Evolutionary conservation across 352 stramenopile species (phyloP), one percentile per base, ranked within the genome.

Genomic region (Stramenopiles sp.): DNA sequence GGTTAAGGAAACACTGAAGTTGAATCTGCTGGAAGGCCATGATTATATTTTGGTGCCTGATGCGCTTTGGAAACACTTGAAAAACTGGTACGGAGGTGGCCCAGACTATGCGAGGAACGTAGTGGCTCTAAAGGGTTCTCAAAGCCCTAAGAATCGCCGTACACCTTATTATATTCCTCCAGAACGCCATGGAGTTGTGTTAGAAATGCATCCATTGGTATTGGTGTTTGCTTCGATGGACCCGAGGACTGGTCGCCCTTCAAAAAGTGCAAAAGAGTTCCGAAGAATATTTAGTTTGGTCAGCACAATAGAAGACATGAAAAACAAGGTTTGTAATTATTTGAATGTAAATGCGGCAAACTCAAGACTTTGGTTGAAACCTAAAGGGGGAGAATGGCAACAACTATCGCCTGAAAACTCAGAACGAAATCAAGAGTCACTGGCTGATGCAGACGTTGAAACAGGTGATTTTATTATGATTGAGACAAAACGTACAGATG

Each of bases 401-500:
- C 8, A 8, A 14, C 31, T 78, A 14, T 55, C 39, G n/a, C n/a
- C n/a, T n/a, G n/a, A n/a, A n/a, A n/a, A n/a, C n/a, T n/a, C n/a
- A n/a, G n/a, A n/a, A n/a, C n/a, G n/a, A n/a, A n/a, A n/a, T n/a
- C n/a, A n/a, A n/a, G n/a, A n/a, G 71, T 78, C 71, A 33, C 71
- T 78, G 71, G 71, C 30, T 33, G 71, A 78, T 33, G 71, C 71
- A 33, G 71, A 78, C 71, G 71, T 78, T 14, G 71, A 78, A 33
- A 33, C 71, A 14, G 71, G 71, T 31, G 71, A 78, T 78, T 31
- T 78, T 33, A 78, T 78, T 14, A 78, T 78, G 71, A 78, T 78
- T 14, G 71, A 78, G 14, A 33, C 71, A 14, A 78, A 78, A 78
- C 4, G 14, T 33, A 14, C 30, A 31, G 31, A 33, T 78, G 71